Conservation (phyloP, 2,329 filamentous ascomycete genomes). For the Plectosphaerella sp. region DNA sequence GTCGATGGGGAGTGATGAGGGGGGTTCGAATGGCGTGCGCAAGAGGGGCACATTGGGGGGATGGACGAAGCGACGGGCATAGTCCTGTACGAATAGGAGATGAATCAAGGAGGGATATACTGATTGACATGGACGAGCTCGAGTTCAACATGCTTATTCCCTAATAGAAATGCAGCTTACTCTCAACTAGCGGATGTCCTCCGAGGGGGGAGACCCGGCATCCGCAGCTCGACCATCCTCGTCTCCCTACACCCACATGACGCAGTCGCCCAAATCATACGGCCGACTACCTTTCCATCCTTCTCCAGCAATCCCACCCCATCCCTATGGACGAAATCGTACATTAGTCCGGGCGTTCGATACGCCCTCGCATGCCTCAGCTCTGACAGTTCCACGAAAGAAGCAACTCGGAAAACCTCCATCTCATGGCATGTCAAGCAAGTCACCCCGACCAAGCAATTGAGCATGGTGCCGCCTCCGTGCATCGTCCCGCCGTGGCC, state of each 20-base stretch:
- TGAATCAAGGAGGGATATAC: too few relatives aligned
- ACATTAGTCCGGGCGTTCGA: not conserved
- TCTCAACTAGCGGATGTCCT: not conserved
- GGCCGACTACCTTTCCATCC: not conserved
- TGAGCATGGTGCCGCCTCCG: not conserved
- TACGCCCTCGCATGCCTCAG: not conserved
- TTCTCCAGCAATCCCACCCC: not conserved
- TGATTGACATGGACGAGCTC: too few relatives aligned
- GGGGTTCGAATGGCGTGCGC: too few relatives aligned
- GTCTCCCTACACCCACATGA: not conserved
- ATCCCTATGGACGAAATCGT: not conserved
- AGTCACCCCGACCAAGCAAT: not conserved
- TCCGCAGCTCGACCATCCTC: slow-evolving; percentile 15
- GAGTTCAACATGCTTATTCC: too few relatives aligned
- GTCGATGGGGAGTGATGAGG: too few relatives aligned
- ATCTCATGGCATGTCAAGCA: not conserved
- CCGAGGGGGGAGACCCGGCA: slow-evolving; percentile 10
- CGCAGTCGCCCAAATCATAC: slow-evolving; percentile 3
- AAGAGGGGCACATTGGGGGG: too few relatives aligned
- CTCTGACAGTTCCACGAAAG: not conserved
- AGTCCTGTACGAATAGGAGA: too few relatives aligned
- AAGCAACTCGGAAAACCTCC: not conserved
- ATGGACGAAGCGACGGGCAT: too few relatives aligned
- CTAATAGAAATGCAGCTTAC: too few relatives aligned
- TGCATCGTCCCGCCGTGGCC: not conserved